Evolutionary conservation across 2,329 filamentous ascomycete genomes (phyloP).

Genomic region (Coniochaeta sp.): DNA sequence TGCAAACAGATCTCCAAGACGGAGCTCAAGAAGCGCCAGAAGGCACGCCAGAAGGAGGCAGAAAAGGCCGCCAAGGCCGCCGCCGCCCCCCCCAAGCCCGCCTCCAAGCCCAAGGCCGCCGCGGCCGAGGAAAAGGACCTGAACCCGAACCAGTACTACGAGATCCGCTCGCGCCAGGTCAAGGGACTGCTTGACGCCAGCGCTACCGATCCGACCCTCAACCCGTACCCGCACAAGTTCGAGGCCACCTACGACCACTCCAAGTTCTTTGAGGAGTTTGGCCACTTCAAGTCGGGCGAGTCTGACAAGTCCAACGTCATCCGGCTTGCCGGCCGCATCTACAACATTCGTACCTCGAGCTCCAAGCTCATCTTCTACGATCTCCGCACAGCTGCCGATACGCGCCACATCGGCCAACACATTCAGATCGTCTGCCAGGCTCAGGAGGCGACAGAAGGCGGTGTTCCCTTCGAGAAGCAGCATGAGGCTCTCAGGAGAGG

Average conservation of each 20-base stretch:
- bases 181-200: constrained; percentile 67
- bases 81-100: constrained; percentile 36
- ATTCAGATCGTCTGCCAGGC: constrained; percentile 91
- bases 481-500: constrained; percentile 85
- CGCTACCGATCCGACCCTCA: constrained; percentile 55
- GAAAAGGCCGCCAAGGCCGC: constrained; percentile 86
- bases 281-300: constrained; percentile 82
- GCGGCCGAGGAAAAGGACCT: constrained; percentile 56
- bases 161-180: constrained; percentile 80
- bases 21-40: constrained; percentile 91
- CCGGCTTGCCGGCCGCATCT: constrained; percentile 77
- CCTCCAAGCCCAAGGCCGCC: constrained; percentile 43
- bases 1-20: constrained; percentile 59
- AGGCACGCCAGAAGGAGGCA: constrained; percentile 79
- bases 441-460: constrained; percentile 63
- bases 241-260: constrained; percentile 74
- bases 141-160: constrained; percentile 71
- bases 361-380: constrained; percentile 91
- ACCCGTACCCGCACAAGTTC: constrained; percentile 94
- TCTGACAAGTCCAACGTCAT: constrained; percentile 67
- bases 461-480: constrained; percentile 70
- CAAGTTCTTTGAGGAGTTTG: constrained; percentile 73
- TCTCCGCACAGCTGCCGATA: constrained; percentile 52
- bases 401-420: constrained; percentile 58
- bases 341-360: constrained; percentile 76